These are phyloP conservation scores for Xylariaceae sp. DNA, from an alignment of 2,329 filamentous ascomycete genomes.

Conservation along the genomic window DNA sequence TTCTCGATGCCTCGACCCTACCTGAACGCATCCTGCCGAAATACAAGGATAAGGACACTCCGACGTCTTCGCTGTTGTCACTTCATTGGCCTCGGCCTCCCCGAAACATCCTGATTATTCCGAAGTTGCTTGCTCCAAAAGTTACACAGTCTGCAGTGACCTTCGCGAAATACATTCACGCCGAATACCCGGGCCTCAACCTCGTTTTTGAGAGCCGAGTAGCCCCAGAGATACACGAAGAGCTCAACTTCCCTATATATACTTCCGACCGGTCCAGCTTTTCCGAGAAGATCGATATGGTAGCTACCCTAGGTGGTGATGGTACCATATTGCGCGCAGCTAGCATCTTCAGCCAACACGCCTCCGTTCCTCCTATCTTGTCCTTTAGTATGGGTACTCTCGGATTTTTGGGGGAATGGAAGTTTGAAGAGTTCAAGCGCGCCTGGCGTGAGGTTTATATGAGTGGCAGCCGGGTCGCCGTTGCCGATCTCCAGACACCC, in stretches of 20 bases:
- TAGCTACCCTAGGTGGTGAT: constrained; percentile 88
- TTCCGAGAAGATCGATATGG: constrained; percentile 78
- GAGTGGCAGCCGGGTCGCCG: constrained; percentile 54
- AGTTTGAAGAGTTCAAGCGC: constrained; percentile 86
- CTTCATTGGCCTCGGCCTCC: constrained; percentile 52
- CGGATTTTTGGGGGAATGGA: constrained; percentile 95
- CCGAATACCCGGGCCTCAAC: constrained; percentile 75
- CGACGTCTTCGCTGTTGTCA: constrained; percentile 49
- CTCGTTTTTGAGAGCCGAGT: constrained; percentile 78
- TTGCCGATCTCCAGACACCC: constrained; percentile 37
- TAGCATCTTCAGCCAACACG: constrained; percentile 77
- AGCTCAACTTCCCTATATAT: constrained; percentile 71
- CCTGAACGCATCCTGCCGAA: constrained; percentile 55
- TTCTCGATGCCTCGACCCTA: constrained; percentile 47
- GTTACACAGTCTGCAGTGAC: constrained; percentile 49
- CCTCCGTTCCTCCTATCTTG: constrained; percentile 81
- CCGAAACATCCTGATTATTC: constrained; percentile 53
- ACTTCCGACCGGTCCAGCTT: constrained; percentile 50
- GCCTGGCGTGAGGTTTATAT: constrained; percentile 93
- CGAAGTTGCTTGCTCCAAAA: constrained; percentile 52
- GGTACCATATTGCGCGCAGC: constrained; percentile 84
- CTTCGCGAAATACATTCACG: constrained; percentile 67
- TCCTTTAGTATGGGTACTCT: constrained; percentile 97
- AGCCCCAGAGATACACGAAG: constrained; percentile 65
- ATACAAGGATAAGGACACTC: constrained; percentile 55